Conservation (phyloP, 164 flowering plant genomes). For the Platanus orientalis region DNA sequence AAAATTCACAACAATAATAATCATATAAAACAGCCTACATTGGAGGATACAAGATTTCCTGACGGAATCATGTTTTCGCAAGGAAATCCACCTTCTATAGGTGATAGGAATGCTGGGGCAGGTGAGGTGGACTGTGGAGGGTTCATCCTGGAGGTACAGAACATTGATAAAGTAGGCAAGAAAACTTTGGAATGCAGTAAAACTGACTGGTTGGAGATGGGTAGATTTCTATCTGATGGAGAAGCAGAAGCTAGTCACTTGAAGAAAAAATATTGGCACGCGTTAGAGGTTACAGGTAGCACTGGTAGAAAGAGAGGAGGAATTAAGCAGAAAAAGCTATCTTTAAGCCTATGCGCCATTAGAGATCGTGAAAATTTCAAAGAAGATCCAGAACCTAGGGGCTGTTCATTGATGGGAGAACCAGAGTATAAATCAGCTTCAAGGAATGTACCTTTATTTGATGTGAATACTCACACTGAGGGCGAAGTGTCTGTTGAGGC, state of each 20-base stretch:
- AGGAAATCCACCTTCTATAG: constrained; percentile 22
- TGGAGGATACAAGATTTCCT: constrained; percentile 25
- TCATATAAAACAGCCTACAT: constrained; percentile 25
- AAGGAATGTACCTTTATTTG: constrained; percentile 25
- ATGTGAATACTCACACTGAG: constrained; percentile 31
- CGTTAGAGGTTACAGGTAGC: constrained; percentile 23
- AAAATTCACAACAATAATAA: constrained; percentile 49
- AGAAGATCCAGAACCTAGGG: constrained; percentile 29
- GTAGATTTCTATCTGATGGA: constrained; percentile 4
- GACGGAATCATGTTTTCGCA: constrained; percentile 29
- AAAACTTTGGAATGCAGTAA: constrained; percentile 15
- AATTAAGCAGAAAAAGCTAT: constrained; percentile 62
- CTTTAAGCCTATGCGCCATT: constrained; percentile 54
- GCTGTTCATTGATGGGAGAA: constrained; percentile 26
- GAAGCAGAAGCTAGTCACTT: constrained; percentile 36
- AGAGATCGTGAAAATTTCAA: constrained; percentile 52
- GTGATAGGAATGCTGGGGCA: constrained; percentile 32
- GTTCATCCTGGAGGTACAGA: constrained; percentile 15
- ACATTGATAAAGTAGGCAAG: constrained; percentile 24
- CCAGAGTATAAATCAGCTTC: constrained; percentile 22
- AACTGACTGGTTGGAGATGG: constrained; percentile 24
- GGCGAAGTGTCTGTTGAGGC: constrained; percentile 31
- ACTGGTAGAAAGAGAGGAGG: constrained; percentile 59
- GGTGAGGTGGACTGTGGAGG: constrained; percentile 27
- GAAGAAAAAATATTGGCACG: constrained; percentile 34